A percentile compares a stretch with the other conserved stretches of the same genome.
Evolutionary conservation across 805 yeast genomes (phyloP).

Genomic region (Candida caryicola): DNA sequence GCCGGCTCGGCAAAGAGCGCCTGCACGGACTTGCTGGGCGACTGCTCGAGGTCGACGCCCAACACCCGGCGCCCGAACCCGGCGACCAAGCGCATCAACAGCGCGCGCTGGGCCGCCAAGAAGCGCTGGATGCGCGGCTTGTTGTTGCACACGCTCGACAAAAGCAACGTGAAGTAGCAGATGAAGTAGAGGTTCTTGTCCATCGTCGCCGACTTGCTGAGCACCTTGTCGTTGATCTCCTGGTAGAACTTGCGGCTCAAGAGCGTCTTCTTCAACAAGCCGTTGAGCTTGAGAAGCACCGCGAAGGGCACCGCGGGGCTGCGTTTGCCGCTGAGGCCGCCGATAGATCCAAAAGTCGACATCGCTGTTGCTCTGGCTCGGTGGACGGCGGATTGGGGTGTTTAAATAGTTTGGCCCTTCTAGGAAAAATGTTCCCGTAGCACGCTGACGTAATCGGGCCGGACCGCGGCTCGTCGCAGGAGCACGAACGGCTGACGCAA

Average conservation of each 20-base stretch:
- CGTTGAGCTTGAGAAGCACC: slow-evolving; percentile 26
- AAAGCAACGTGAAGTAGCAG: slow-evolving; percentile 40
- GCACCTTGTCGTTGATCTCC: slow-evolving; percentile 40
- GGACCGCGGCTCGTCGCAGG: too few relatives aligned
- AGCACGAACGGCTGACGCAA: too few relatives aligned
- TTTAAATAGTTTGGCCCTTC: too few relatives aligned
- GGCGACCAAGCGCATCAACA: slow-evolving; percentile 16
- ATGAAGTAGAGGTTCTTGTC: slow-evolving; percentile 41
- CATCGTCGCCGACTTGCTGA: slow-evolving; percentile 30
- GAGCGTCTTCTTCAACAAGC: slow-evolving; percentile 29
- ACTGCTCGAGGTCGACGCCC: slow-evolving; percentile 15
- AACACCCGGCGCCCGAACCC: slow-evolving; percentile 5
- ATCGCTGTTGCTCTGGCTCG: too few relatives aligned
- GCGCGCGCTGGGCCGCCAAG: slow-evolving; percentile 24
- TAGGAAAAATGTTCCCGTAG: neutral
- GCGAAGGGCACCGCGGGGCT: slow-evolving; percentile 19
- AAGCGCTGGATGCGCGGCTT: slow-evolving; percentile 31
- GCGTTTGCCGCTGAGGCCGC: slow-evolving; percentile 10
- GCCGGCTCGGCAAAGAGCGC: slow-evolving; percentile 6
- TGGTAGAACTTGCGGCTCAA: slow-evolving; percentile 39
- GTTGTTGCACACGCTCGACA: slow-evolving; percentile 37
- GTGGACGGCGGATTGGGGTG: neutral
- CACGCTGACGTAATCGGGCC: neutral
- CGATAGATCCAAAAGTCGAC: slow-evolving; percentile 12
- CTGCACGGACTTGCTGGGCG: slow-evolving; percentile 14